These are phyloP conservation scores for Fonsecaea pugnacius DNA, from an alignment of 2,329 filamentous ascomycete genomes.

Conservation along the genomic window DNA sequence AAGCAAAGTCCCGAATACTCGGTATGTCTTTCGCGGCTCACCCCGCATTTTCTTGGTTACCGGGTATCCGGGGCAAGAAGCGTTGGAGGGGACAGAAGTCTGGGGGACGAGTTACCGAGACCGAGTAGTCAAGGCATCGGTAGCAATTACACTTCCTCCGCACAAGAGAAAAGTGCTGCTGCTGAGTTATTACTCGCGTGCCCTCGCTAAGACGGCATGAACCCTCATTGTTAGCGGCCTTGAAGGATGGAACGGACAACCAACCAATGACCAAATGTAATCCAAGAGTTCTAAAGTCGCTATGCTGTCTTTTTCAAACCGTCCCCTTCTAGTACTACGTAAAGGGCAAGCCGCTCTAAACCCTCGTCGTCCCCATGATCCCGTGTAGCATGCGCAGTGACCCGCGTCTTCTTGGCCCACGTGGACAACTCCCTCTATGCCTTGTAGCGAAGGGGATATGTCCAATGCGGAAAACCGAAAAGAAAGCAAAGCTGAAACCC, in stretches of 20 bases:
- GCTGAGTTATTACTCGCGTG: too few relatives aligned
- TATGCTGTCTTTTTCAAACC: neutral
- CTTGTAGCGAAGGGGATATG: neutral
- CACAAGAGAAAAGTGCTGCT: too few relatives aligned
- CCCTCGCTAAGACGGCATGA: neutral
- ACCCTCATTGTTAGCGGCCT: neutral
- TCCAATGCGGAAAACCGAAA: constrained; percentile 1
- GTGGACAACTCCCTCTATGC: neutral
- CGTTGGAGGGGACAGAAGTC: too few relatives aligned
- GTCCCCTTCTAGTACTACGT: neutral
- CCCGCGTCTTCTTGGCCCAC: neutral
- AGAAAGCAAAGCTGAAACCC: neutral
- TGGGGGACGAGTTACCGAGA: too few relatives aligned
- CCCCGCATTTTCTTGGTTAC: too few relatives aligned
- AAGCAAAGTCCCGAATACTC: too few relatives aligned
- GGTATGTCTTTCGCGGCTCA: too few relatives aligned
- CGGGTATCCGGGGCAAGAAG: too few relatives aligned
- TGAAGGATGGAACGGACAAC: neutral
- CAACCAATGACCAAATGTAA: neutral
- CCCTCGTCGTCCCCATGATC: neutral
- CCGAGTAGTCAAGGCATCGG: too few relatives aligned
- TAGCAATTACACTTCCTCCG: too few relatives aligned
- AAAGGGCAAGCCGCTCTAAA: constrained; percentile 1
- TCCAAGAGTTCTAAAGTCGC: neutral
- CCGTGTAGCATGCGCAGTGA: neutral